Percentiles rank a stretch among this genome's conserved stretches.
Conservation (phyloP, 306 rosid genomes). For the Dryas drummondii region DNA sequence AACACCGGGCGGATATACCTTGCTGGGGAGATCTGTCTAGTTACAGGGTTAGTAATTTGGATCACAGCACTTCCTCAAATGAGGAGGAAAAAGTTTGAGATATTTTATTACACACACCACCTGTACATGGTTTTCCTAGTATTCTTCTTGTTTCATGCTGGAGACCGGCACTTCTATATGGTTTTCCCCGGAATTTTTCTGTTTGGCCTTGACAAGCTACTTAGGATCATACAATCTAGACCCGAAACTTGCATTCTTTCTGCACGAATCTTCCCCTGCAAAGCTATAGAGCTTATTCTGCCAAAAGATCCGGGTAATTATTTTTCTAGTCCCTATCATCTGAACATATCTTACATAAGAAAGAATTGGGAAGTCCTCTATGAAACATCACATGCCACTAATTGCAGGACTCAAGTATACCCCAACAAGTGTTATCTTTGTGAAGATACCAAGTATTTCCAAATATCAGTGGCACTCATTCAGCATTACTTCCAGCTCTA, state of each 20-base stretch:
- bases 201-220: constrained; percentile 73
- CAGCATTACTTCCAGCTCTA: constrained; percentile 80
- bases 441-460: constrained; percentile 81
- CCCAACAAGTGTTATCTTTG: constrained; percentile 77
- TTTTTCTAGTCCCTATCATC: not conserved
- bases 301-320: constrained; percentile 74
- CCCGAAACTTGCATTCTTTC: constrained; percentile 68
- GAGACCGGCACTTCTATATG: constrained; percentile 81
- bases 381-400: constrained; percentile 17
- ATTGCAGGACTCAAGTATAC: constrained; percentile 65
- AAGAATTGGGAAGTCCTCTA: not conserved
- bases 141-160: constrained; percentile 85
- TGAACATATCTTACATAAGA: no score
- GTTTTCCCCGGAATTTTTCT: constrained; percentile 83
- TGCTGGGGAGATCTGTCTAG: constrained; percentile 73
- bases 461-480: constrained; percentile 90
- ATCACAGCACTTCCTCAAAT: constrained; percentile 85
- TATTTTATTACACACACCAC: constrained; percentile 89
- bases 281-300: constrained; percentile 61
- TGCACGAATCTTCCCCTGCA: constrained; percentile 61
- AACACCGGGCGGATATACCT: constrained; percentile 75
- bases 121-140: constrained; percentile 68
- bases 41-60: constrained; percentile 65
- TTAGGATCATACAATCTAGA: constrained; percentile 72
- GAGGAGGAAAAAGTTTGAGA: constrained; percentile 71